A percentile compares a stretch with the other conserved stretches of the same genome.
Conservation (phyloP, 768 basidiomycete species). For the Russula dissimulans region DNA sequence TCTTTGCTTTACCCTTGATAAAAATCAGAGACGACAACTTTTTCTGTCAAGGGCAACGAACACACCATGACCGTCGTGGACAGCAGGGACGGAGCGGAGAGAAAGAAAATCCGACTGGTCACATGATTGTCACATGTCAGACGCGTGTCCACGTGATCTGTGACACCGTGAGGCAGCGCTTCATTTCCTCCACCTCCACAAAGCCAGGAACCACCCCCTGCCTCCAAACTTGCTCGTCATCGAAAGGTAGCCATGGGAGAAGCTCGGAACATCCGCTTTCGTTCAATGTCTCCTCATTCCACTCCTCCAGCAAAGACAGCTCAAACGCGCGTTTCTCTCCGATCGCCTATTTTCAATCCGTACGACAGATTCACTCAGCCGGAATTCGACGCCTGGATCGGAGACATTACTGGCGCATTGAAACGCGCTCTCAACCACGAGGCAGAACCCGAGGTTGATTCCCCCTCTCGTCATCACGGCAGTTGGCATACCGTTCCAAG, state of each 20-base stretch:
- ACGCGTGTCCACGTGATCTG: slow-evolving; percentile 12
- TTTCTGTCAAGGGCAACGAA: not conserved
- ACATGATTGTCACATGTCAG: slow-evolving; percentile 4
- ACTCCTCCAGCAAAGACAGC: not conserved
- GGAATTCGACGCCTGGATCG: slow-evolving; percentile 66
- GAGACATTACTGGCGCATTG: slow-evolving; percentile 48
- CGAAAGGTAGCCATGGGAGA: slow-evolving; percentile 3
- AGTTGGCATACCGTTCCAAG: slow-evolving; percentile 8
- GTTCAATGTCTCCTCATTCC: not conserved
- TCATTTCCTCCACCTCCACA: not conserved
- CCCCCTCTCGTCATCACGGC: not conserved
- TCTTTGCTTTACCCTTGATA: slow-evolving; percentile 76
- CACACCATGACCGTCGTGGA: not conserved
- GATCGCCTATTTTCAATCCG: slow-evolving; percentile 56
- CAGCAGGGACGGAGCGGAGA: no score
- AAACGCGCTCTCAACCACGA: slow-evolving; percentile 49
- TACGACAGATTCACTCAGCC: slow-evolving; percentile 62
- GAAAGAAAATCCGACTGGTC: not conserved
- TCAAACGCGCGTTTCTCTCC: slow-evolving; percentile 18
- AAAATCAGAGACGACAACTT: no score
- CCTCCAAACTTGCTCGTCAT: not conserved
- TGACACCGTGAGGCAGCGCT: not conserved
- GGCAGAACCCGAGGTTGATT: slow-evolving; percentile 16
- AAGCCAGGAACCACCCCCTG: not conserved
- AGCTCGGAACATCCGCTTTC: not conserved